phyloP scores from a whole-genome alignment of 208 protist species.

The Vickermania spadyakhi region DNA sequence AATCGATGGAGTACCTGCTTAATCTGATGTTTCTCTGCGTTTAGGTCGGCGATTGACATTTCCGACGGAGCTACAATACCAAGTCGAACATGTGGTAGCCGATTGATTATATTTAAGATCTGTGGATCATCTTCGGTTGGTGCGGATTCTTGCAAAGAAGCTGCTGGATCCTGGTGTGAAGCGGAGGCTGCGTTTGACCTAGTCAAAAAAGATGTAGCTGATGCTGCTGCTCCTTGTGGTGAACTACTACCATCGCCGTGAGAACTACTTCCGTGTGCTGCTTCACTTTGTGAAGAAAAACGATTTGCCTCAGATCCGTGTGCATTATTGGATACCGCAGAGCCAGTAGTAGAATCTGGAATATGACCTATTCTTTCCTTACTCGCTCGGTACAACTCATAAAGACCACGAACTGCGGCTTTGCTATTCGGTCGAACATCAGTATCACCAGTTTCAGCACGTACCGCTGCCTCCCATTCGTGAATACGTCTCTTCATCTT shows the following conservation, averaged over 20 bases:
- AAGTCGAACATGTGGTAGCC: neutral
- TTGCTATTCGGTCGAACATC: neutral
- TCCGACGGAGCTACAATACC: neutral
- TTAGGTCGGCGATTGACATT: neutral
- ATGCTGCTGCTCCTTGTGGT: neutral
- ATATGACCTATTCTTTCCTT: neutral
- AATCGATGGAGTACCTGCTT: conserved; percentile 4
- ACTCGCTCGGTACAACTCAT: neutral
- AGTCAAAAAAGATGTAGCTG: neutral
- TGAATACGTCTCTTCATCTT: conserved; percentile 34
- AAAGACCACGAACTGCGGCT: neutral
- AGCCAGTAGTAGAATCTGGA: neutral
- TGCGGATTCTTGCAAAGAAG: neutral
- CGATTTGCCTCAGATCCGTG: neutral
- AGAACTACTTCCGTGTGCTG: neutral
- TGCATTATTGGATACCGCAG: neutral
- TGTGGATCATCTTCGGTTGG: neutral
- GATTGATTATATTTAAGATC: neutral
- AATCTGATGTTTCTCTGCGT: conserved; percentile 6
- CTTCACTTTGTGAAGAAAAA: no score
- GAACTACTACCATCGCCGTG: neutral
- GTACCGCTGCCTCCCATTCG: conserved; percentile 30
- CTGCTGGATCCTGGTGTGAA: neutral
- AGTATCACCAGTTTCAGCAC: conserved; percentile 12
- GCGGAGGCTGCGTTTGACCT: neutral